Conservation (phyloP, 768 basidiomycete species). For the Cystofilobasidium bisporidii region DNA sequence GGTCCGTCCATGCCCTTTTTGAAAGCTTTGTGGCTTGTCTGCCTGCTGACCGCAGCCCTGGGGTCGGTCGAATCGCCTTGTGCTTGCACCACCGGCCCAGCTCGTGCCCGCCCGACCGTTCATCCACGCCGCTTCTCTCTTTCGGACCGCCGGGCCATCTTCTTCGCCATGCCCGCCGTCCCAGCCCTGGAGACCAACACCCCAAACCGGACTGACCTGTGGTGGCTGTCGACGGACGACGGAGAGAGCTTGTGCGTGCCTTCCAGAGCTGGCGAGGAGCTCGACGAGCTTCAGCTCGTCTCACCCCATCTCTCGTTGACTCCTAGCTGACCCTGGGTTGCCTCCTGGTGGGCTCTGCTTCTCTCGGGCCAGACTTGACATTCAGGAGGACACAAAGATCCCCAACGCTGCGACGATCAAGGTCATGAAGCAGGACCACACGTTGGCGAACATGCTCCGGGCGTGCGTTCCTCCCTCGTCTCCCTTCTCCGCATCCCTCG, state of each 20-base stretch:
- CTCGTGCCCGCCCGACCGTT: background rate
- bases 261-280: background rate
- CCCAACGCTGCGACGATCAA: constrained; percentile 94
- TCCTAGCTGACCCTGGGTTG: background rate
- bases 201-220: constrained; percentile 83
- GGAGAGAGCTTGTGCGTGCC: constrained; percentile 80
- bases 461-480: constrained; percentile 50
- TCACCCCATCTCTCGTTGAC: background rate
- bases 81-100: background rate
- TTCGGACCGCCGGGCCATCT: background rate
- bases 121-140: background rate
- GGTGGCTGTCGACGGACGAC: constrained; percentile 64
- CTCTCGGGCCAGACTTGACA: constrained; percentile 56
- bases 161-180: constrained; percentile 36
- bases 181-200: constrained; percentile 58
- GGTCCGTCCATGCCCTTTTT: too few relatives aligned
- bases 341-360: background rate
- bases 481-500: background rate
- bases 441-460: constrained; percentile 90
- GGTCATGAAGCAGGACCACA: constrained; percentile 93
- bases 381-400: constrained; percentile 92
- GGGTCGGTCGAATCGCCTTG: too few relatives aligned
- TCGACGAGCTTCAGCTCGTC: background rate
- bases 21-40: too few relatives aligned
- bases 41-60: too few relatives aligned